phyloP scores from a whole-genome alignment of 352 stramenopile species.

The Thraustochytrium striatum region DNA sequence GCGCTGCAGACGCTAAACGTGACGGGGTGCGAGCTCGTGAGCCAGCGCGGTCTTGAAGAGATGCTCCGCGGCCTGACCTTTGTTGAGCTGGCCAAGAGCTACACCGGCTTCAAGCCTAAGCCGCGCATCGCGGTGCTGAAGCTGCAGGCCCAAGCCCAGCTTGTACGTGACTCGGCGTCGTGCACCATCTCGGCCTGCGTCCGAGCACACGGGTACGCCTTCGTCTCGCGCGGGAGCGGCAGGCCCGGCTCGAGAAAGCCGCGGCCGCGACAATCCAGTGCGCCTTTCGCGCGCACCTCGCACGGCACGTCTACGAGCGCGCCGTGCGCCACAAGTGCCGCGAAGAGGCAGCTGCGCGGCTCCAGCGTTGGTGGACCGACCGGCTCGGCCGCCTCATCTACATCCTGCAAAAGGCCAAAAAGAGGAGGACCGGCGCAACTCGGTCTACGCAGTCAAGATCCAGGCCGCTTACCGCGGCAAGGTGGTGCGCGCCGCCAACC shows the following conservation, averaged over 20 bases:
- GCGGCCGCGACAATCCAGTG: background rate
- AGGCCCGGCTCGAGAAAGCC: background rate
- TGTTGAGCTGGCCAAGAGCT: slow-evolving; percentile 46
- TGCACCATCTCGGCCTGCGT: background rate
- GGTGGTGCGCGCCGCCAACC: background rate
- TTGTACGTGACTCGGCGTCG: background rate
- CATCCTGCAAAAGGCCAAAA: background rate
- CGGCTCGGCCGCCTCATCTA: background rate
- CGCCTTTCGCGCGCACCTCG: background rate
- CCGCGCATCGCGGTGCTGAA: background rate
- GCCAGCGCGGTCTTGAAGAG: slow-evolving; percentile 5
- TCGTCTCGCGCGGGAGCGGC: background rate
- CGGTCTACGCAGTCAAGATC: slow-evolving; percentile 13
- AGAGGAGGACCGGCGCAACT: background rate
- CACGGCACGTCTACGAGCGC: background rate
- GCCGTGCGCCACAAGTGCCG: background rate
- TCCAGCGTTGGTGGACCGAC: slow-evolving; percentile 21
- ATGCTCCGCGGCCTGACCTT: slow-evolving; percentile 39
- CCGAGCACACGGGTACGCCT: slow-evolving; percentile 16
- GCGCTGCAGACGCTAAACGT: slow-evolving; percentile 51
- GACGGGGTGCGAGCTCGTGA: slow-evolving; percentile 51
- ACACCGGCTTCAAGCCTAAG: slow-evolving; percentile 48
- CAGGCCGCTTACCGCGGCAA: slow-evolving; percentile 32
- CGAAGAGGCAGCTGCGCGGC: background rate
- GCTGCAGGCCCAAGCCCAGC: background rate